Conservation (phyloP, 2,329 filamentous ascomycete species). For the Cladosporium sphaerospermum region DNA sequence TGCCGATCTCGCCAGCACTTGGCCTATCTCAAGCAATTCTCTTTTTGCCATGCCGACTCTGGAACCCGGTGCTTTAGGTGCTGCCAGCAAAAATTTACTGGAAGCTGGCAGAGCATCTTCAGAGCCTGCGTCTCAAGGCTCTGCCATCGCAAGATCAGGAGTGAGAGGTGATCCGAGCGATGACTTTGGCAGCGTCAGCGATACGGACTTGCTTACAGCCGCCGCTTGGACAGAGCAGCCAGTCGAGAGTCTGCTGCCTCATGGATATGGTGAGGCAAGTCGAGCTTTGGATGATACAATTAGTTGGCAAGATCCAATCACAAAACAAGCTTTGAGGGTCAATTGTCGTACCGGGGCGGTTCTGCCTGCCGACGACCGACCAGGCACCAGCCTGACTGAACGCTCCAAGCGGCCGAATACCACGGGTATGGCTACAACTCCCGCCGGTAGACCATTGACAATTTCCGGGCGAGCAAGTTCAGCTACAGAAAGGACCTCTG, state of each 20-base stretch:
- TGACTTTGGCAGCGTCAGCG: conserved; percentile 24
- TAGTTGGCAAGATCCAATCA: conserved; percentile 57
- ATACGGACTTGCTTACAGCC: conserved; percentile 16
- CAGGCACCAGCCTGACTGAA: neutral
- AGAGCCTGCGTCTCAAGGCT: neutral
- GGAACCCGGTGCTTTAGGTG: conserved; percentile 10
- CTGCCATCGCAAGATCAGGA: neutral
- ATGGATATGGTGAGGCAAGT: neutral
- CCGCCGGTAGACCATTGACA: conserved; percentile 29
- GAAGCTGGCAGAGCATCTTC: neutral
- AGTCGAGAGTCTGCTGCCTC: neutral
- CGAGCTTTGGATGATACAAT: conserved; percentile 33
- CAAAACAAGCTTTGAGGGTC: conserved; percentile 46
- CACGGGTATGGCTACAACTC: conserved; percentile 20
- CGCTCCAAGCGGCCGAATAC: conserved; percentile 13
- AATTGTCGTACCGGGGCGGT: conserved; percentile 51
- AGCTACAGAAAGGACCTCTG: no score
- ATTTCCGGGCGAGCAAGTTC: conserved; percentile 21
- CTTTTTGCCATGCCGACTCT: conserved; percentile 3
- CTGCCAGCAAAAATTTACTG: neutral
- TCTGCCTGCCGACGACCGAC: conserved; percentile 8
- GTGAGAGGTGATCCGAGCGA: conserved; percentile 17
- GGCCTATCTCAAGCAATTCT: neutral
- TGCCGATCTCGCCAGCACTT: no score
- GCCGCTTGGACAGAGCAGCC: neutral